Evolutionary conservation across 176 grass and related monocot genomes (phyloP).

Genomic region (Eleusine indica): DNA sequence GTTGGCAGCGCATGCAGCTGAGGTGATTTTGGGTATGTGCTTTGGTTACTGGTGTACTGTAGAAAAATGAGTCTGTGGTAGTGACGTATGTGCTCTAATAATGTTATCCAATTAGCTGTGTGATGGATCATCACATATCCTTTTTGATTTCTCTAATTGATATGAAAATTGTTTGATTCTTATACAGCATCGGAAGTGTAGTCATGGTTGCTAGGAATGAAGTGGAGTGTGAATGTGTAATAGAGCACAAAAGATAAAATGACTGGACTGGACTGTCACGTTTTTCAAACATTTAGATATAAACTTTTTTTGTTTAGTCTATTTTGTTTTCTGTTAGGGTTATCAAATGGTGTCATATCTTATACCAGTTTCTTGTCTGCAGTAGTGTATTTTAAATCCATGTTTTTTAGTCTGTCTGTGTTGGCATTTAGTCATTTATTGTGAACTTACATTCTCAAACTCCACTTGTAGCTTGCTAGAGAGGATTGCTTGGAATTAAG

Average conservation of each 20-base stretch:
- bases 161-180: no score
- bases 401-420: conserved; percentile 23
- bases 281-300: no score
- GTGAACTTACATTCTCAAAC: conserved; percentile 24
- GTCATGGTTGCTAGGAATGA: neutral
- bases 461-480: conserved; percentile 69
- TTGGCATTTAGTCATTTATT: conserved; percentile 34
- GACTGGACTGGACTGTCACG: no score
- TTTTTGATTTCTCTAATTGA: neutral
- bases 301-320: no score
- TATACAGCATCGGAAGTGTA: no score
- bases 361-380: neutral
- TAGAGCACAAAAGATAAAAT: no score
- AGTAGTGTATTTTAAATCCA: conserved; percentile 14
- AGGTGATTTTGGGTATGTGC: neutral
- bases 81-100: neutral
- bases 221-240: no score
- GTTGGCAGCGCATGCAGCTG: neutral
- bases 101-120: neutral
- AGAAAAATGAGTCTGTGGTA: neutral
- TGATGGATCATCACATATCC: neutral
- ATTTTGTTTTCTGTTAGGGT: no score
- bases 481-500: conserved; percentile 90
- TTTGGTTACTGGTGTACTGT: conserved; percentile 1
- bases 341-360: no score